Percentiles rank a stretch among this genome's conserved stretches.
These are phyloP conservation scores for Gossypium herbaceum DNA, from an alignment of 345 rosid genomes.

Conservation along the genomic window DNA sequence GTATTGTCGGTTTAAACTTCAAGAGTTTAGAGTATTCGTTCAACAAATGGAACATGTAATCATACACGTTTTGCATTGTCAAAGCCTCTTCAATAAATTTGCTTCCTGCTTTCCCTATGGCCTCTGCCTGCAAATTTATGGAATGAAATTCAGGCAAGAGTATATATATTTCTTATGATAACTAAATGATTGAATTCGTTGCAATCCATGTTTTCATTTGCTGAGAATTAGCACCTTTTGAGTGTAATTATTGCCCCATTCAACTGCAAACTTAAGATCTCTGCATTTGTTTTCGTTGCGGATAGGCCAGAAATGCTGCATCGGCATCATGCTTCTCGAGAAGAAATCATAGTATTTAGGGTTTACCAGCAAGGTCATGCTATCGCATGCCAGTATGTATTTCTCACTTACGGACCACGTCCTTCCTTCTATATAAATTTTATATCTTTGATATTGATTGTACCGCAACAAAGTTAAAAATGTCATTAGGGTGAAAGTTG, in stretches of 20 bases:
- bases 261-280: slow-evolving; percentile 58
- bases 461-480: too few species aligned
- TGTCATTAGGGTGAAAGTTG: too few species aligned
- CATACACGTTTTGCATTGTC: slow-evolving; percentile 59
- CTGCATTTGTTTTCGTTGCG: slow-evolving; percentile 42
- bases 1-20: slow-evolving; percentile 50
- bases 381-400: slow-evolving; percentile 69
- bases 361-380: slow-evolving; percentile 45
- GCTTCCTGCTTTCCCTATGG: slow-evolving; percentile 57
- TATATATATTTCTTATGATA: too few species aligned
- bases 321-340: slow-evolving; percentile 54
- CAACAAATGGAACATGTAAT: slow-evolving; percentile 66
- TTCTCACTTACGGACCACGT: slow-evolving; percentile 85
- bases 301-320: slow-evolving; percentile 77
- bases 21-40: slow-evolving; percentile 58
- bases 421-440: slow-evolving; percentile 70
- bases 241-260: slow-evolving; percentile 60
- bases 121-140: slow-evolving; percentile 41
- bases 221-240: slow-evolving; percentile 17
- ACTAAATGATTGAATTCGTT: too few species aligned
- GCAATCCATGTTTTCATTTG: too few species aligned
- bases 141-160: too few species aligned
- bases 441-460: slow-evolving; percentile 40
- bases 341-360: slow-evolving; percentile 56
- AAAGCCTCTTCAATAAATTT: slow-evolving; percentile 48